Evolutionary conservation across 2,329 filamentous ascomycete genomes (phyloP), one percentile per base, ranked within the genome.

Genomic region (Alternaria incomplexa): DNA sequence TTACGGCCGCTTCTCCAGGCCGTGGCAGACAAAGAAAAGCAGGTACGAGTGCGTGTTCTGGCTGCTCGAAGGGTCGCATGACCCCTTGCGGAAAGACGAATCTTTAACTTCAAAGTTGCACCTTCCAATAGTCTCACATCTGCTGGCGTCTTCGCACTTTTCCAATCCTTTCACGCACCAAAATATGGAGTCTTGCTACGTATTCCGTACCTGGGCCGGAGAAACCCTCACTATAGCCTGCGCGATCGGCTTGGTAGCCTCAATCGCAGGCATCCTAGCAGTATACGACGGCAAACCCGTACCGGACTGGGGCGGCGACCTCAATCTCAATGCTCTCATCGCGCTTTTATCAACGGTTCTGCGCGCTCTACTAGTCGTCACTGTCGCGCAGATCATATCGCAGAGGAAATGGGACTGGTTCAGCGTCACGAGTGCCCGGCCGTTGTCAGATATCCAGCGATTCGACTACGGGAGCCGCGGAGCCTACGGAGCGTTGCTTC

Each of bases 281-380:
- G n/a, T 32, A 11, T 23, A 47, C 20, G 26, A 56, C 45, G 54
- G 54, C 25, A 20, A 56, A 17, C 25, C 43, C 12, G 54, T 47
- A 30, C 54, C 54, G n/a, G 43, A 56, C 22, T 32, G 54, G 54
- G 43, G 54, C 12, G 1, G 2, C 28, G 17, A 47, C 4, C n/a
- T 56, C 13, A 56, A 47, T 22, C 54, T 56, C n/a, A 56, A 56
- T 26, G 54, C 43, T 30, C 36, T 56, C n/a, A n/a, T 56, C 13
- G 54, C 43, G 9, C 43, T 56, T 8, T 11, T 47, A 9, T 56
- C 43, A 23, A 48, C 46, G 1, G 25, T 48, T 11, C 23, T 48
- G 3, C 23, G 46, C 4, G 46, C 46, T 12, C 23, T 48, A 13
- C 46, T 48, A 8, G 46, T 48, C 2, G 4, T 28, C 5, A 48